phyloP scores from a whole-genome alignment of 192 early-diverging fungal species.

The Entomortierella parvispora region DNA sequence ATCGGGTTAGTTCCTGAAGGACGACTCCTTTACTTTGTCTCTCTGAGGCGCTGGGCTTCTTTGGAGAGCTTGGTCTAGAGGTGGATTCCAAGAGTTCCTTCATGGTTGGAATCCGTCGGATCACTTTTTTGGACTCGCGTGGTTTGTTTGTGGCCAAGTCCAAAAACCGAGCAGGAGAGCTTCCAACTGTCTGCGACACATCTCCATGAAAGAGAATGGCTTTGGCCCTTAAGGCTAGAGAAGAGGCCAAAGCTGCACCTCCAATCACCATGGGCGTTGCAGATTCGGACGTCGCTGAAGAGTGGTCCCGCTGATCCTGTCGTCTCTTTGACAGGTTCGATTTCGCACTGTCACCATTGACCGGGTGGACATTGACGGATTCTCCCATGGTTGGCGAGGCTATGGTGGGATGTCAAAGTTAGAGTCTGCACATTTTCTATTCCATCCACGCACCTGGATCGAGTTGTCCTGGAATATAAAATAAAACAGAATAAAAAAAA shows the following conservation, averaged over 20 bases:
- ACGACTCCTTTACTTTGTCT: conserved; percentile 2
- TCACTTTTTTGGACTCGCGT: conserved; percentile 27
- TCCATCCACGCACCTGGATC: too few relatives aligned
- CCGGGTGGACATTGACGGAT: background rate
- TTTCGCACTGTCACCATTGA: conserved; percentile 8
- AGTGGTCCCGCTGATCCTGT: conserved; percentile 37
- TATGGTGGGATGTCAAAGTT: too few relatives aligned
- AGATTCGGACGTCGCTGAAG: conserved; percentile 28
- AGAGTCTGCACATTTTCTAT: too few relatives aligned
- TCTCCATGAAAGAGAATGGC: conserved; percentile 49
- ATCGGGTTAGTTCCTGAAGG: conserved; percentile 3
- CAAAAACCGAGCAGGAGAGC: conserved; percentile 21
- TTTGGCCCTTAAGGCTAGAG: conserved; percentile 36
- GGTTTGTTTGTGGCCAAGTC: conserved; percentile 44
- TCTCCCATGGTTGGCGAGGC: conserved; percentile 8
- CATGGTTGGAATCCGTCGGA: conserved; percentile 41
- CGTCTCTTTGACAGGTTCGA: conserved; percentile 16
- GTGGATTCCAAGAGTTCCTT: conserved; percentile 39
- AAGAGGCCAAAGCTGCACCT: conserved; percentile 20
- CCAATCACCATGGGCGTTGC: conserved; percentile 23
- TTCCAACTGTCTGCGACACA: conserved; percentile 17
- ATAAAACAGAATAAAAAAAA: background rate
- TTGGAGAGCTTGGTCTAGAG: background rate
- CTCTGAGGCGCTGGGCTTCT: background rate
- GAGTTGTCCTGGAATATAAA: background rate